Evolutionary conservation across 495 filamentous ascomycete species (phyloP), one percentile per base, ranked within the genome.

Genomic region (Recurvomyces mirabilis): DNA sequence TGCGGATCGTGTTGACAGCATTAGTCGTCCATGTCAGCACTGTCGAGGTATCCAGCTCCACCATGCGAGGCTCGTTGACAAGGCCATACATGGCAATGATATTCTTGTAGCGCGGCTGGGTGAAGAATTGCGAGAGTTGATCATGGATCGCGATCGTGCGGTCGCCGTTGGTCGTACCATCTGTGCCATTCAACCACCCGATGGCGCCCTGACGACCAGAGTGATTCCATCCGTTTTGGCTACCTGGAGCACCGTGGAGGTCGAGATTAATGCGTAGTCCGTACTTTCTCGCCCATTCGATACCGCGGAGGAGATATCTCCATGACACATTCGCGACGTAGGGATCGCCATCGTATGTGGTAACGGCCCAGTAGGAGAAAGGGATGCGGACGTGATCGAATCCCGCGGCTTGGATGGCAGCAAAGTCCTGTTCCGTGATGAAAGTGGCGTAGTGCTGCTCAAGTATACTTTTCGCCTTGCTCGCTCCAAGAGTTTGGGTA

Each of bases 311-410:
- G 0, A 99, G 79, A 60, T 99, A 99, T 12, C 93, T 74, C 91
- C 91, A 99, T 0, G 82, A 77, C 22, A 82, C 84, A 46, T 87
- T 78, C 23, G 81, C 73, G 18, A 99, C 73, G 57, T 93, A 99
- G 1, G 87, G 84, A 56, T 99, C 91, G 14, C 72, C 82, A 24
- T 82, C 78, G 58, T 93, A 93, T 0, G 81, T 84, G 34, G 73
- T 76, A 2, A 96, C 78, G 0, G 87, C 86, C 93, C 93, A 99
- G 69, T 99, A 99, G 1, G 82, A 82, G 60, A 82, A 96, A 1
- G 81, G 87, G 26, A 99, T 93, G 37, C 93, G 82, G 9, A 99
- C 82, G 61, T 99, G 91, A 60, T 99, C 93, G 11, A 99, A 77
- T 0, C 91, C 93, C 1, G 93, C 93, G 19, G 78, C 79, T 24